These are phyloP conservation scores for Rhizophora mangle DNA, from an alignment of 345 rosid species.

Conservation along the genomic window DNA sequence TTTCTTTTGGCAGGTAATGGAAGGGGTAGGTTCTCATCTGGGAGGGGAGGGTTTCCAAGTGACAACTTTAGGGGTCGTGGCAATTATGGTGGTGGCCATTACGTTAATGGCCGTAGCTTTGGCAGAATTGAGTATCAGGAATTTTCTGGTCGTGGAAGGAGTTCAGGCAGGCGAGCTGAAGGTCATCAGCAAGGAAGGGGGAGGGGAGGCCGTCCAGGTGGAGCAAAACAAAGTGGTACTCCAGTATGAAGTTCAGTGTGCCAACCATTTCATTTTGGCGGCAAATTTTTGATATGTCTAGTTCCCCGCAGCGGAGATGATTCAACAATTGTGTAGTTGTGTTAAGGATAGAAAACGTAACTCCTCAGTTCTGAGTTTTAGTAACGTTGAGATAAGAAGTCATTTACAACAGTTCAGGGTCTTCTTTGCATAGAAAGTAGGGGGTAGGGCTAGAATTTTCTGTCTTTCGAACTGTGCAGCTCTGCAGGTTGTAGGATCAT, in stretches of 20 bases:
- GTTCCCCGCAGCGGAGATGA: background rate
- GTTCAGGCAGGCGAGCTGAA: conserved; percentile 19
- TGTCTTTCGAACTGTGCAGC: background rate
- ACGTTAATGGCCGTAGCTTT: conserved; percentile 15
- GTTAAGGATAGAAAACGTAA: background rate
- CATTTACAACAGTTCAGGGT: conserved; percentile 2
- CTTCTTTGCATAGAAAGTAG: background rate
- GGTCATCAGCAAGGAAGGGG: conserved; percentile 37
- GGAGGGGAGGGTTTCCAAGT: conserved; percentile 16
- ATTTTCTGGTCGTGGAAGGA: conserved; percentile 19
- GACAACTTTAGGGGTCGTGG: conserved; percentile 26
- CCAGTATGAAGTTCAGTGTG: conserved; percentile 6
- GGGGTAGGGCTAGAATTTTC: conserved; percentile 2
- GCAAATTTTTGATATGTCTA: conserved; percentile 9
- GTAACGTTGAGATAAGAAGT: background rate
- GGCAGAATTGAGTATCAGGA: conserved; percentile 21
- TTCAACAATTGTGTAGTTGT: background rate
- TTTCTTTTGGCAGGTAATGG: conserved; percentile 21
- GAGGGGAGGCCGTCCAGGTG: conserved; percentile 31
- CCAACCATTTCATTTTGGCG: background rate
- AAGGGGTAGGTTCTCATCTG: conserved; percentile 24
- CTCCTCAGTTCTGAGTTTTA: background rate
- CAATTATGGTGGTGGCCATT: conserved; percentile 13
- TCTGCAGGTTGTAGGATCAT: background rate
- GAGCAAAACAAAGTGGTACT: conserved; percentile 5